phyloP scores from a whole-genome alignment of 1,139 yeast species.

The Taphrina populina region DNA sequence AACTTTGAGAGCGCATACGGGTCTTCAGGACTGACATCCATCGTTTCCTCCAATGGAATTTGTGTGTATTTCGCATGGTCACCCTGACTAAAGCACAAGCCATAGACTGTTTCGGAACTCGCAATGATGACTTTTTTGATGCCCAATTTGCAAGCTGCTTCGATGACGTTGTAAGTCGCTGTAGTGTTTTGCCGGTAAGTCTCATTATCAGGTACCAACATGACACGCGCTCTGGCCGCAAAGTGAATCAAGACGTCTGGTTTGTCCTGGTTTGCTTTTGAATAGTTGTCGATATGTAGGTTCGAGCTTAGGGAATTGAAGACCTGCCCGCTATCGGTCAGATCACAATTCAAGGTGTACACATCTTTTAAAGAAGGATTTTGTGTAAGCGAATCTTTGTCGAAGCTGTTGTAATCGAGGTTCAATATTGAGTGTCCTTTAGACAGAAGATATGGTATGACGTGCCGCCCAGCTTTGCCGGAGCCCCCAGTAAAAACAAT shows the following conservation, averaged over 20 bases:
- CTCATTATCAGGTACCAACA: constrained; percentile 38
- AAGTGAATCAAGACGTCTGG: constrained; percentile 33
- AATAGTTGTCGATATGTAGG: constrained; percentile 10
- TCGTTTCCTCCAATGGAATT: constrained; percentile 39
- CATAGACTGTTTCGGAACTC: constrained; percentile 40
- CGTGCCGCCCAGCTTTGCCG: constrained; percentile 35
- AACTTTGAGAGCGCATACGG: constrained; percentile 40
- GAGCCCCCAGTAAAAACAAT: constrained; percentile 34
- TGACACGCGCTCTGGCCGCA: constrained; percentile 28
- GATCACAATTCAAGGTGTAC: constrained; percentile 31
- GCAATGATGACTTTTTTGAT: constrained; percentile 40
- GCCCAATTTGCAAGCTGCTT: constrained; percentile 40
- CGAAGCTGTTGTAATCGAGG: constrained; percentile 22
- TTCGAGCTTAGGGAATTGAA: constrained; percentile 29
- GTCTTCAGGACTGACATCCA: constrained; percentile 39
- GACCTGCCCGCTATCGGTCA: constrained; percentile 33
- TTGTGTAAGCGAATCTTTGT: constrained; percentile 8
- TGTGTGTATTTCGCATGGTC: constrained; percentile 35
- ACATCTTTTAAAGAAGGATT: constrained; percentile 29
- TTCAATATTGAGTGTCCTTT: constrained; percentile 31
- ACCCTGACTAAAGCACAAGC: constrained; percentile 38
- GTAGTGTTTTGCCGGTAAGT: constrained; percentile 37
- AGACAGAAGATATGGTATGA: constrained; percentile 28
- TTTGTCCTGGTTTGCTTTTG: neutral
- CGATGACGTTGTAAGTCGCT: constrained; percentile 40